Conservation (phyloP, 2,329 filamentous ascomycete genomes). For the Ascochyta clinopodiicola region DNA sequence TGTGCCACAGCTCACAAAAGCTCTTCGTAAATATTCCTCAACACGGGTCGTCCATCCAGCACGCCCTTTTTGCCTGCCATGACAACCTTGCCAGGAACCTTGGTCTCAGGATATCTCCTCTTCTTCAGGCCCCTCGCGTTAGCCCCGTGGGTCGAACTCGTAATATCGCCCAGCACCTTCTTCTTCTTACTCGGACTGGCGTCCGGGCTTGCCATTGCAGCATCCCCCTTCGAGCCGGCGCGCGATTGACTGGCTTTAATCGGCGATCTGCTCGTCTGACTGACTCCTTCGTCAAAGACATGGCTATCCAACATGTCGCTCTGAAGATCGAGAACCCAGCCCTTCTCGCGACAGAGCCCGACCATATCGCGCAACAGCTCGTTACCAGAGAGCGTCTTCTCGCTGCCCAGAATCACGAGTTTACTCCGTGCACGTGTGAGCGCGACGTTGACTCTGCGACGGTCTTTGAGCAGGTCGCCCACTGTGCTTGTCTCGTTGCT, state of each 20-base stretch:
- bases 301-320: slow-evolving; percentile 70
- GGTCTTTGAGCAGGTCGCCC: slow-evolving; percentile 90
- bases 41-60: slow-evolving; percentile 70
- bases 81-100: slow-evolving; percentile 65
- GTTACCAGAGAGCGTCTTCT: slow-evolving; percentile 71
- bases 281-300: slow-evolving; percentile 65
- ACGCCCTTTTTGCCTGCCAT: slow-evolving; percentile 63
- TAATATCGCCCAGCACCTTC: slow-evolving; percentile 36
- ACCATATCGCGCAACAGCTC: slow-evolving; percentile 82
- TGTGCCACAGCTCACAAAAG: slow-evolving; percentile 16
- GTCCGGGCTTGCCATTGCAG: background rate
- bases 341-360: slow-evolving; percentile 73
- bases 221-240: background rate
- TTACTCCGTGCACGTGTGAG: slow-evolving; percentile 94
- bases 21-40: slow-evolving; percentile 78
- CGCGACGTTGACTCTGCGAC: slow-evolving; percentile 92
- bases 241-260: background rate
- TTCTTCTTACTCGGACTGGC: slow-evolving; percentile 46
- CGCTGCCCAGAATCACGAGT: slow-evolving; percentile 84
- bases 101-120: slow-evolving; percentile 45
- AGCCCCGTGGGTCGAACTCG: slow-evolving; percentile 5
- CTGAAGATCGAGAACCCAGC: slow-evolving; percentile 82
- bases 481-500: slow-evolving; percentile 83
- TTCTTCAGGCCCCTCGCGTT: slow-evolving; percentile 27
- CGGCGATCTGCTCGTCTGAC: slow-evolving; percentile 39